Evolutionary conservation across 768 basidiomycete species (phyloP), one percentile per base, ranked within the genome.

Genomic region (Serendipita sp.): DNA sequence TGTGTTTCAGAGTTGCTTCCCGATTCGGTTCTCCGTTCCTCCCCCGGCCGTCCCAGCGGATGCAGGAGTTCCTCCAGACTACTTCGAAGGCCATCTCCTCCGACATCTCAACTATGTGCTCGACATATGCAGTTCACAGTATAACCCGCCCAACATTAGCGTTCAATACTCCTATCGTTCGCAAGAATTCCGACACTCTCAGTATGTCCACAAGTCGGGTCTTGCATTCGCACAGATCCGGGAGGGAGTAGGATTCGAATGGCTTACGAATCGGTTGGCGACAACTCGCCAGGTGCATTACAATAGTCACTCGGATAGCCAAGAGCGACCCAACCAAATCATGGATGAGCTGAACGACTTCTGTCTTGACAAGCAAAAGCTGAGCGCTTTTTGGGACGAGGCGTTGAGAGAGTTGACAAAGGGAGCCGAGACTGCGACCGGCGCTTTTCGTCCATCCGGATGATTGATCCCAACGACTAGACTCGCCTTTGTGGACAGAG

Each of bases 161-260:
- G 88, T 91, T 20, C 76, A 85, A 24, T 98, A 97, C 74, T 88
- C 88, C 7, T 98, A 97, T 70, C 85, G 94, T 14, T 84, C 86
- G 42, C 74, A 81, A 43, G 78, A 84, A 3, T 89, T 83, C 75
- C 78, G 80, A 65, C 81, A 91, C 72, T 88, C 91, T 20, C 95
- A 98, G 70, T 97, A 90, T 71, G 87, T 96, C 31, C 95, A 96
- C 69, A 83, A 85, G 56, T 82, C 86, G 3, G 96, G 96, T 1
- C 82, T 88, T 24, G 92, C 90, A 7, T 91, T 97, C 69, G 83
- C 92, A 7, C 92, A 96, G 70, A 85, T 95, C 63, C 69, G 93
- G 3, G 89, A 86, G 1, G 89, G 84, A 1, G 77, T 85, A 61
- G 92, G 93, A 0, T 94, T 92, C 72, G 72, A 91, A 64, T 95